These are phyloP conservation scores for Cordyceps fumosorosea DNA, from an alignment of 2,329 filamentous ascomycete species.

Conservation along the genomic window DNA sequence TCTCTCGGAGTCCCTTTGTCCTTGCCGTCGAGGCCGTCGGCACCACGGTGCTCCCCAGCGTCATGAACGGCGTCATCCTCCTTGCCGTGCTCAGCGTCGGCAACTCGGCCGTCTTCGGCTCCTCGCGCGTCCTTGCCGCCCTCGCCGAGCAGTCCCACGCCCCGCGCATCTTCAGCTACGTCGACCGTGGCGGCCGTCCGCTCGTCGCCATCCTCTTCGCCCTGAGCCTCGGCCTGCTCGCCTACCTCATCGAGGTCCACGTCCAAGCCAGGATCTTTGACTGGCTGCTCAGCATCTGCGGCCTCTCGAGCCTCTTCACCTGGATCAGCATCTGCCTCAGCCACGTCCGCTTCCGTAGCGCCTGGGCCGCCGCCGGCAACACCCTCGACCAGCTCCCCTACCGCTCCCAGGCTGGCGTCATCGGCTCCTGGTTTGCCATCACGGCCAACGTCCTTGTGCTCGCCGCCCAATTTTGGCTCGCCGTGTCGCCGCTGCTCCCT, in stretches of 20 bases:
- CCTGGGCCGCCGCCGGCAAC: constrained; percentile 38
- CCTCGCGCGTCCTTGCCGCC: constrained; percentile 50
- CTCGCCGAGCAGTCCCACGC: constrained; percentile 40
- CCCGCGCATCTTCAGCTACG: constrained; percentile 35
- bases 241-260: constrained; percentile 19
- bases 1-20: constrained; percentile 49
- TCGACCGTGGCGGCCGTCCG: constrained; percentile 39
- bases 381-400: constrained; percentile 68
- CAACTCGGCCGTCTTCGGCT: constrained; percentile 52
- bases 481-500: constrained; percentile 28
- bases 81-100: constrained; percentile 54
- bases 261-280: constrained; percentile 32
- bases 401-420: constrained; percentile 61
- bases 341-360: constrained; percentile 30
- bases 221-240: constrained; percentile 32
- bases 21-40: constrained; percentile 50
- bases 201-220: constrained; percentile 34
- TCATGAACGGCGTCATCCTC: constrained; percentile 58
- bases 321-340: constrained; percentile 49
- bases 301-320: constrained; percentile 55
- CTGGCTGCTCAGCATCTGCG: constrained; percentile 52
- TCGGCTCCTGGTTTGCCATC: constrained; percentile 69
- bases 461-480: constrained; percentile 69
- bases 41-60: constrained; percentile 46
- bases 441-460: constrained; percentile 63